These are phyloP conservation scores for Globisporangium canariense DNA, from an alignment of 352 stramenopile species.

Conservation along the genomic window DNA sequence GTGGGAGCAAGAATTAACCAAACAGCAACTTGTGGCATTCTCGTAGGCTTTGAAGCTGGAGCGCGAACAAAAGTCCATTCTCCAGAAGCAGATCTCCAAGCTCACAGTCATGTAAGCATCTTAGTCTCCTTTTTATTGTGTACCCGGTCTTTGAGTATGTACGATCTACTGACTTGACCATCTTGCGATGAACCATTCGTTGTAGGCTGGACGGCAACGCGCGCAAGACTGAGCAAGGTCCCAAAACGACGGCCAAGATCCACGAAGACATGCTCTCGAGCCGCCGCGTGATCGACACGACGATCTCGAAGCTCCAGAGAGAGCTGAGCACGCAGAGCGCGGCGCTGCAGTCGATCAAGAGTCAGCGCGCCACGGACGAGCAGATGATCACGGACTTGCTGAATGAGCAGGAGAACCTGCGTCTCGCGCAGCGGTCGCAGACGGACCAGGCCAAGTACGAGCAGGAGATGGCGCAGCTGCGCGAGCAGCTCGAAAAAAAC, in stretches of 20 bases:
- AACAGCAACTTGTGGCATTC: background rate
- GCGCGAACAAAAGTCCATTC: slow-evolving; percentile 59
- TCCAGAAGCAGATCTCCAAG: slow-evolving; percentile 79
- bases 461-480: slow-evolving; percentile 69
- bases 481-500: slow-evolving; percentile 65
- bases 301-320: slow-evolving; percentile 66
- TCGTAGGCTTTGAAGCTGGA: slow-evolving; percentile 70
- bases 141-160: background rate
- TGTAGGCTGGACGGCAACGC: slow-evolving; percentile 46
- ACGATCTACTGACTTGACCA: too few species aligned
- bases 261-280: slow-evolving; percentile 86
- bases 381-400: slow-evolving; percentile 82
- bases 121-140: background rate
- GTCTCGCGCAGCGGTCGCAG: slow-evolving; percentile 43
- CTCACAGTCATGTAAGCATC: slow-evolving; percentile 59
- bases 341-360: slow-evolving; percentile 64
- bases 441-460: slow-evolving; percentile 50
- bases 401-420: slow-evolving; percentile 81
- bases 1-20: too few species aligned
- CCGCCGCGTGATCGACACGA: slow-evolving; percentile 79
- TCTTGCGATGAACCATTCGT: background rate
- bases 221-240: slow-evolving; percentile 30
- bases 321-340: slow-evolving; percentile 57
- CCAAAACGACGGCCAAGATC: slow-evolving; percentile 44
- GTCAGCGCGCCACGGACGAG: slow-evolving; percentile 66